These are phyloP conservation scores for Beauveria medogensis DNA, from an alignment of 2,329 filamentous ascomycete genomes.

Conservation along the genomic window DNA sequence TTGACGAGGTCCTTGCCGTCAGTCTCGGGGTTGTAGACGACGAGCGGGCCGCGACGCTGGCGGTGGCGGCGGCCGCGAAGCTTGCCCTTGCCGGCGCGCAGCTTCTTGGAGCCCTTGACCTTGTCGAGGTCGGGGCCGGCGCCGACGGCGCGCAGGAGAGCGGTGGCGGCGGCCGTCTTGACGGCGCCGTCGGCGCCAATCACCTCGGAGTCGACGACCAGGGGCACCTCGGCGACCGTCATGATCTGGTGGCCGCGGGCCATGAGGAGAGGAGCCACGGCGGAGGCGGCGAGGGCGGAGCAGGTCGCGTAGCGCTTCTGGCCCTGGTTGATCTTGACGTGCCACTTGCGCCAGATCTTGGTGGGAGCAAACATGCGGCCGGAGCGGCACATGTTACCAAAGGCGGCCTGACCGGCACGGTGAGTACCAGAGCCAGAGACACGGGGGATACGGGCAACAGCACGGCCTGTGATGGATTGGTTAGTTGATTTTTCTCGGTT, in stretches of 20 bases:
- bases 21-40: slow-evolving; percentile 93
- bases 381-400: slow-evolving; percentile 99
- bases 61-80: slow-evolving; percentile 91
- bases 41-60: slow-evolving; percentile 94
- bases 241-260: slow-evolving; percentile 95
- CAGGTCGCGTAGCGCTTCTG: slow-evolving; percentile 99
- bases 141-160: slow-evolving; percentile 84
- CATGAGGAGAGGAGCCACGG: slow-evolving; percentile 86
- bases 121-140: slow-evolving; percentile 87
- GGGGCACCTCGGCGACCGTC: slow-evolving; percentile 88
- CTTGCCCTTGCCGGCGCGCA: slow-evolving; percentile 98
- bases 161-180: slow-evolving; percentile 83
- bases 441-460: slow-evolving; percentile 99
- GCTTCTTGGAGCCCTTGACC: slow-evolving; percentile 93
- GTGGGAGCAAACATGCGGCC: slow-evolving; percentile 99
- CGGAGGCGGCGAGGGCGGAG: slow-evolving; percentile 94
- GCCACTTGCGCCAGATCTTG: slow-evolving; percentile 99
- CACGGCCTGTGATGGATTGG: slow-evolving; percentile 59
- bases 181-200: slow-evolving; percentile 72
- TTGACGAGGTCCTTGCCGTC: slow-evolving; percentile 91
- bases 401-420: slow-evolving; percentile 98
- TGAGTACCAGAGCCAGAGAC: slow-evolving; percentile 99
- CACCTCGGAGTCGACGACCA: slow-evolving; percentile 86
- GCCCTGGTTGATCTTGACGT: slow-evolving; percentile 98
- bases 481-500: not conserved